phyloP scores from a whole-genome alignment of 1,139 yeast species.

The Pichia sp. region DNA sequence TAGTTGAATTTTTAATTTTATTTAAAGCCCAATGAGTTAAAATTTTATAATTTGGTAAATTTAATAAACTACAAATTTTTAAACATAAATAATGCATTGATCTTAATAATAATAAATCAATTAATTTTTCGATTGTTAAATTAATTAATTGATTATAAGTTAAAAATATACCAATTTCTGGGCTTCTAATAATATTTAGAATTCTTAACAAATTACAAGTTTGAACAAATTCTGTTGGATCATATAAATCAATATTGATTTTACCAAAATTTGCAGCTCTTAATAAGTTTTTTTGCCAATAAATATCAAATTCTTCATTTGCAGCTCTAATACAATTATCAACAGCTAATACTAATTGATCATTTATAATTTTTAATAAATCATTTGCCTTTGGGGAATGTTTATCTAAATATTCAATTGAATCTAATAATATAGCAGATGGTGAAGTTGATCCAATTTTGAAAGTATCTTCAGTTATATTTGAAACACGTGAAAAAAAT shows the following conservation, averaged over 20 bases:
- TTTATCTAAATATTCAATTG: constrained; percentile 63
- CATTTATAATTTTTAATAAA: constrained; percentile 55
- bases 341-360: constrained; percentile 55
- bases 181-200: constrained; percentile 59
- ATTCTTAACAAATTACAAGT: constrained; percentile 58
- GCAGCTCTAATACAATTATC: constrained; percentile 71
- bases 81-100: constrained; percentile 59
- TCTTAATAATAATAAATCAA: constrained; percentile 55
- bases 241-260: constrained; percentile 49
- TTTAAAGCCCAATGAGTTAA: constrained; percentile 79
- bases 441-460: constrained; percentile 81
- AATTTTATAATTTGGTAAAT: constrained; percentile 48
- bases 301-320: constrained; percentile 65
- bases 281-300: constrained; percentile 73
- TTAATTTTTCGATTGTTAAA: constrained; percentile 48
- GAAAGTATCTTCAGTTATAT: constrained; percentile 55
- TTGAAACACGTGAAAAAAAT: constrained; percentile 60
- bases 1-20: constrained; percentile 52
- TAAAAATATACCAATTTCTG: constrained; percentile 62
- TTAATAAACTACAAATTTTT: constrained; percentile 49
- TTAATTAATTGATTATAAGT: constrained; percentile 49
- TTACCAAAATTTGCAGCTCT: constrained; percentile 88
- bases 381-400: constrained; percentile 84
- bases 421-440: constrained; percentile 75
- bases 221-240: constrained; percentile 56